phyloP scores from a whole-genome alignment of 2,329 filamentous ascomycete species.

The Colletotrichum costaricense region DNA sequence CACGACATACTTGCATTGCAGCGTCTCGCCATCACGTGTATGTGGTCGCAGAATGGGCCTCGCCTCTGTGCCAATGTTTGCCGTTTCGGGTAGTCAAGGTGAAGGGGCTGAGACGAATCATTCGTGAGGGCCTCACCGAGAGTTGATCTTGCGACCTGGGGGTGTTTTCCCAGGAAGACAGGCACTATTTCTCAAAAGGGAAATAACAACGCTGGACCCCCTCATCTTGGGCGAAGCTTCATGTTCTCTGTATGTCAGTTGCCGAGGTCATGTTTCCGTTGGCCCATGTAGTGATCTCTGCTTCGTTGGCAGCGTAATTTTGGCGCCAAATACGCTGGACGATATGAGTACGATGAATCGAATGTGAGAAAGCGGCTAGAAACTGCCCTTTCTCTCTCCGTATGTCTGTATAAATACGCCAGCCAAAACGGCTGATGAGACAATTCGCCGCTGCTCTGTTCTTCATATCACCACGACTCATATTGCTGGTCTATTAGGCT shows the following conservation, averaged over 20 bases:
- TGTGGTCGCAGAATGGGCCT: constrained; percentile 31
- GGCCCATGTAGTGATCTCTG: too few species aligned
- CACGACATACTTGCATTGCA: constrained; percentile 35
- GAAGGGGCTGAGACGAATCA: constrained; percentile 3
- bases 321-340: too few species aligned
- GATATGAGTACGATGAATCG: too few species aligned
- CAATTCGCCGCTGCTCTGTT: too few species aligned
- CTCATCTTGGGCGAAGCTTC: background rate
- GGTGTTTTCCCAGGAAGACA: background rate
- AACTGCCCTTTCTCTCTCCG: too few species aligned
- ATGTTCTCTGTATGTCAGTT: background rate
- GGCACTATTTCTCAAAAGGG: background rate
- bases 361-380: too few species aligned
- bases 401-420: too few species aligned
- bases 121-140: constrained; percentile 6
- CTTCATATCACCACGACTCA: too few species aligned
- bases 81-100: constrained; percentile 24
- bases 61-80: background rate
- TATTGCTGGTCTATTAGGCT: too few species aligned
- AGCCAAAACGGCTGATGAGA: too few species aligned
- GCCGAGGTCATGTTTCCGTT: too few species aligned
- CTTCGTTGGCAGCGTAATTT: too few species aligned
- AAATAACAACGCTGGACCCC: background rate
- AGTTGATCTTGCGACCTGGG: background rate
- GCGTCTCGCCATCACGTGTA: constrained; percentile 27